Evolutionary conservation across 2,329 filamentous ascomycete species (phyloP), one percentile per base, ranked within the genome.

Genomic region (Macrophomina pseudophaseolina): DNA sequence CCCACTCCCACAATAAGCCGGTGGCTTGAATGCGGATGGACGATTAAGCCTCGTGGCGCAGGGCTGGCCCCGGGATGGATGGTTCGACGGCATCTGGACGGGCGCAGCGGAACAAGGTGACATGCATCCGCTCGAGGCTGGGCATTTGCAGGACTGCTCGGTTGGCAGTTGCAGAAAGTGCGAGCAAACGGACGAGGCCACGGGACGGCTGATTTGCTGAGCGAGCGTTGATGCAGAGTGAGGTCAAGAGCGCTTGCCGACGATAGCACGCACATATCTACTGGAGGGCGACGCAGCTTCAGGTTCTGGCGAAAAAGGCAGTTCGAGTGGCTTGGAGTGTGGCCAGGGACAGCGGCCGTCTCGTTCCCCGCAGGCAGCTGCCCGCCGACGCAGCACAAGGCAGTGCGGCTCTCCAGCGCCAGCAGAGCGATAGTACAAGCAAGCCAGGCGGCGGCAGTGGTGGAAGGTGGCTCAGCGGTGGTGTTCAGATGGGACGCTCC

Each of bases 21-120:
- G 33, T 5, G 28, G 49, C 28, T 52, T 35, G 49, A 30, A 11
- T 35, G 23, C 23, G 33, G 28, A 30, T 16, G 23, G 32, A 8
- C 4, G 16, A 5, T 40, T 40, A 54, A 54, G 52, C 52, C 32
- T 54, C 38, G 52, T 54, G 52, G 52, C 52, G 52, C 51, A 44
- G 42, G 51, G 32, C 51, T 38, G 32, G 33, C 23, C 18, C n/a
- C 51, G 32, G 12, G 14, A 14, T 2, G 14, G 38, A 40, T 40
- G 38, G 38, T 4, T n/a, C 12, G 44, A 7, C 16, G 8, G 38
- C 14, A 23, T 40, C 38, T 40, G 38, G 23, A 23, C 38, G 8
- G 11, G 42, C 42, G 11, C 16, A 14, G 8, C 42, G 11, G 16
- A n/a, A n/a, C 11, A 18, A n/a, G 42, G 42, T 44, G 42, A 44